Evolutionary conservation across 257 asterid species (phyloP).

Genomic region (Voacanga thouarsii): DNA sequence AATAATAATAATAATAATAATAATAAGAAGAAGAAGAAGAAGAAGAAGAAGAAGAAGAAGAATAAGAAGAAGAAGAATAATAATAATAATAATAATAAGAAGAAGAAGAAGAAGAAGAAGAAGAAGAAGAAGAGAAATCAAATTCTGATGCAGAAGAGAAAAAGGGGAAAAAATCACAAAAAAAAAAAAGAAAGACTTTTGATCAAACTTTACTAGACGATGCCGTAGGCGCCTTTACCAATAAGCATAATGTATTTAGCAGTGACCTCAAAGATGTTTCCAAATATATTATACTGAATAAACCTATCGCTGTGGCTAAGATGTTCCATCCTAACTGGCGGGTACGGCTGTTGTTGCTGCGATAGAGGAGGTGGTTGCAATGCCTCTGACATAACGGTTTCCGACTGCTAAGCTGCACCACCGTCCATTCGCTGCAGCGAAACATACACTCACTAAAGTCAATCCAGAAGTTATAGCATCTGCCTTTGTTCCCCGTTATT

Average conservation of each 20-base stretch:
- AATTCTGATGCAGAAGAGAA: not conserved
- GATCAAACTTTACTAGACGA: conserved; percentile 71
- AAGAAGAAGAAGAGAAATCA: not conserved
- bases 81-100: no score
- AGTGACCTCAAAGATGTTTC: conserved; percentile 95
- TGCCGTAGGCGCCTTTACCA: conserved; percentile 99
- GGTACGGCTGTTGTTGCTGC: conserved; percentile 32
- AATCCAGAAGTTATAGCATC: conserved; percentile 98
- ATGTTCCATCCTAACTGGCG: conserved; percentile 56
- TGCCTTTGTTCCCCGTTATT: conserved; percentile 90
- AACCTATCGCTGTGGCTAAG: conserved; percentile 90
- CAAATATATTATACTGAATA: conserved; percentile 87
- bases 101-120: no score
- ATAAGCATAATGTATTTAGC: conserved; percentile 94
- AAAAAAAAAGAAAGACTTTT: not conserved
- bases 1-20: no score
- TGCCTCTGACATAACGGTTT: conserved; percentile 88
- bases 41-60: no score
- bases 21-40: no score
- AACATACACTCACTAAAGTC: conserved; percentile 98
- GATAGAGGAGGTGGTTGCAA: conserved; percentile 35
- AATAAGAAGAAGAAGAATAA: no score
- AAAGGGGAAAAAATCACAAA: no score
- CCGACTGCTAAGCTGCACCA: conserved; percentile 61
- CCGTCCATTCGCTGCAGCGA: conserved; percentile 82